Percentiles rank a stretch among this genome's conserved stretches.
These are phyloP conservation scores for Coemansia sp. DNA, from an alignment of 192 early-diverging fungal species.

Conservation along the genomic window DNA sequence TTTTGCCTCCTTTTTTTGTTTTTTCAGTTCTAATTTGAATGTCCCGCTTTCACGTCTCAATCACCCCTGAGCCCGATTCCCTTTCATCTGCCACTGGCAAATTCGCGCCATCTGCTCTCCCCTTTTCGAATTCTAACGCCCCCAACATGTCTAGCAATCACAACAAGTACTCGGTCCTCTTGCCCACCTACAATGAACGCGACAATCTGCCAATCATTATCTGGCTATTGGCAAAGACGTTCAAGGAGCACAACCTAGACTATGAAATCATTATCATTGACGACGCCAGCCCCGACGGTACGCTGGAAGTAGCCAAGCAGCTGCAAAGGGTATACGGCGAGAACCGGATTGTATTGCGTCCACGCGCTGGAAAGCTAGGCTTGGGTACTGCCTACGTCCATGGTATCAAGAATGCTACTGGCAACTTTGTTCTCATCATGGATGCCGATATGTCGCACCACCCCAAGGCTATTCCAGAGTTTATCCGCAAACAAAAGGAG, in stretches of 20 bases:
- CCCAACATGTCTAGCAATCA: slow-evolving; percentile 41
- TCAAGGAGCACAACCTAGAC: slow-evolving; percentile 80
- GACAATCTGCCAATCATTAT: slow-evolving; percentile 95
- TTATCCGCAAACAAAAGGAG: slow-evolving; percentile 85
- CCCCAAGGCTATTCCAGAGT: slow-evolving; percentile 96
- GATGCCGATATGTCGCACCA: slow-evolving; percentile 99
- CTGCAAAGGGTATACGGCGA: slow-evolving; percentile 85
- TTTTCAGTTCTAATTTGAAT: slow-evolving; percentile 18
- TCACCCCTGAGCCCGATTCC: slow-evolving; percentile 54
- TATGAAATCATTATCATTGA: slow-evolving; percentile 98
- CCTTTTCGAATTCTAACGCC: slow-evolving; percentile 16
- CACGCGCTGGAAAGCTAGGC: slow-evolving; percentile 95
- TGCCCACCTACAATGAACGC: slow-evolving; percentile 99
- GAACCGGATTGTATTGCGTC: slow-evolving; percentile 86
- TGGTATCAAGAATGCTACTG: slow-evolving; percentile 91
- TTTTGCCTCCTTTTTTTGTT: background rate
- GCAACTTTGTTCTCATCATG: slow-evolving; percentile 97
- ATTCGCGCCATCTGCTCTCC: slow-evolving; percentile 29
- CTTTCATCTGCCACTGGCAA: slow-evolving; percentile 26
- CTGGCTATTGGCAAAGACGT: slow-evolving; percentile 90
- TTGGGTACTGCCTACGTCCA: slow-evolving; percentile 96
- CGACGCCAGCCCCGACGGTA: slow-evolving; percentile 94
- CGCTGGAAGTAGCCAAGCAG: slow-evolving; percentile 90
- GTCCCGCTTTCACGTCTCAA: slow-evolving; percentile 56
- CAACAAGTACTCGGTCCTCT: slow-evolving; percentile 84